Conservation (phyloP, 139 green algal genomes). For the Edaphochlamys debaryana region DNA sequence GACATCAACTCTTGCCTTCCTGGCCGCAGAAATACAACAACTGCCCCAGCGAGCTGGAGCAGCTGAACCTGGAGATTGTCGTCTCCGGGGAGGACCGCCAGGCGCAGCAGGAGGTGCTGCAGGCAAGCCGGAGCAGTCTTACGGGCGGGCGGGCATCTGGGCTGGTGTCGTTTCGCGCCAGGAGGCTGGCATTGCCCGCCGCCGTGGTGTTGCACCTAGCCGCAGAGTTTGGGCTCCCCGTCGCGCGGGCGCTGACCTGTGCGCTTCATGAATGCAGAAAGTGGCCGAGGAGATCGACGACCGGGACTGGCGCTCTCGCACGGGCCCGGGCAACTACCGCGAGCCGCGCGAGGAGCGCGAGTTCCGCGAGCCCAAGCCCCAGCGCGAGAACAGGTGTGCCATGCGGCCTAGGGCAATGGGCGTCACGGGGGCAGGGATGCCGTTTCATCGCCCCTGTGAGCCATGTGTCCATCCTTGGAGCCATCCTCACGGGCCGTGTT, state of each 20-base stretch:
- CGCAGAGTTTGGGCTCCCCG: neutral
- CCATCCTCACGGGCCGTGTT: no score
- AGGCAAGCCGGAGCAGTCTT: constrained; percentile 26
- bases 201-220: neutral
- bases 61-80: constrained; percentile 73
- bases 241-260: neutral
- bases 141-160: no score
- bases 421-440: no score
- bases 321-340: constrained; percentile 18
- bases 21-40: constrained; percentile 70
- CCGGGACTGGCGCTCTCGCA: constrained; percentile 75
- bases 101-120: constrained; percentile 57
- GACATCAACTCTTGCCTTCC: no score
- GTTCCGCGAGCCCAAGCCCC: constrained; percentile 17
- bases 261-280: constrained; percentile 40
- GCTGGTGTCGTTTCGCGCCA: no score
- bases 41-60: constrained; percentile 71
- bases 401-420: no score
- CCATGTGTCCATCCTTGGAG: no score
- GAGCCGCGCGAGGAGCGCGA: constrained; percentile 31
- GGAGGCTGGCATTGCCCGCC: no score
- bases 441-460: no score
- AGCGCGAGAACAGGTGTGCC: neutral
- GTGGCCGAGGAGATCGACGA: constrained; percentile 70
- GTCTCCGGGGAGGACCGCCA: constrained; percentile 59